Conservation (phyloP, 2,329 filamentous ascomycete genomes). For the Venturia aucupariae region DNA sequence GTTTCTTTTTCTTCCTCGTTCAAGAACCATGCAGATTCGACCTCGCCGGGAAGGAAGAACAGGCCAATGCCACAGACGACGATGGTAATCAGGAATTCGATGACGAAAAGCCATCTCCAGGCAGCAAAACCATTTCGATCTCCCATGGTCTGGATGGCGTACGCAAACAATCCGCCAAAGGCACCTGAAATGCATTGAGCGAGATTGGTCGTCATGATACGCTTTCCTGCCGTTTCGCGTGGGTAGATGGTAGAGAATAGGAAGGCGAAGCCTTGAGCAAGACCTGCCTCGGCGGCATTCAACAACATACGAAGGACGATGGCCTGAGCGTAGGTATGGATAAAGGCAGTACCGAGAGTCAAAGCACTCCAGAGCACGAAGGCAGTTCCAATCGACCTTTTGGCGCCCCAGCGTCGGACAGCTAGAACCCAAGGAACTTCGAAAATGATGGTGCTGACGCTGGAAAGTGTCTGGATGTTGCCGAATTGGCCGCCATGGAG, state of each 20-base stretch:
- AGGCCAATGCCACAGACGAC: constrained; percentile 17
- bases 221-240: constrained; percentile 19
- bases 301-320: too few species aligned
- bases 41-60: constrained; percentile 20
- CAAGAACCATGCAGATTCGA: constrained; percentile 24
- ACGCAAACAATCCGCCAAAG: constrained; percentile 23
- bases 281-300: too few species aligned
- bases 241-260: constrained; percentile 25
- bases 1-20: constrained; percentile 16
- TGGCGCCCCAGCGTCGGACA: too few species aligned
- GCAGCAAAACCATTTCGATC: constrained; percentile 19
- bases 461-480: too few species aligned
- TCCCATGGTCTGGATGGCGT: constrained; percentile 23
- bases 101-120: constrained; percentile 18
- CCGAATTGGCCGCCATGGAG: too few species aligned
- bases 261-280: constrained; percentile 18
- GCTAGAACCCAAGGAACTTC: too few species aligned
- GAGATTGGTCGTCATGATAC: constrained; percentile 22
- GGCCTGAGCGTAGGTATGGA: too few species aligned
- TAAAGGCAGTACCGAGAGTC: too few species aligned
- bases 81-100: constrained; percentile 18
- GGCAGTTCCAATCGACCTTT: too few species aligned
- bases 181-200: constrained; percentile 20
- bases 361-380: too few species aligned
- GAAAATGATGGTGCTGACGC: too few species aligned